Evolutionary conservation across 164 flowering plant species (phyloP).

Genomic region (Sextonia rubra): DNA sequence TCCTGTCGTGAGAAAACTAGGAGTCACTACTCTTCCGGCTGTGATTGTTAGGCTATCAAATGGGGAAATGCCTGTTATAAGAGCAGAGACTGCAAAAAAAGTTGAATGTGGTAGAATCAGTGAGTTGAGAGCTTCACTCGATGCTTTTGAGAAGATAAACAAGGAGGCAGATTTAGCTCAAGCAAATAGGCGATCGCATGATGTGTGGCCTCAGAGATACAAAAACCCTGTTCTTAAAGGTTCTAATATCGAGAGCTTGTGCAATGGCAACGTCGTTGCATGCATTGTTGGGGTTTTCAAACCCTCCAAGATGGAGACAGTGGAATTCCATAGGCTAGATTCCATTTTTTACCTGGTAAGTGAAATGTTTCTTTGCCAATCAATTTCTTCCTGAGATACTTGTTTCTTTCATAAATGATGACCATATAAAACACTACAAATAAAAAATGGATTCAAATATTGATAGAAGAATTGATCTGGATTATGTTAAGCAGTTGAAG

Average conservation of each 20-base stretch:
- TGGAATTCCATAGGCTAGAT: constrained; percentile 59
- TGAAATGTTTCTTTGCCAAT: not conserved
- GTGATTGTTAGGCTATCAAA: constrained; percentile 81
- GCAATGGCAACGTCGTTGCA: constrained; percentile 65
- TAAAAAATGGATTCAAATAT: too few relatives aligned
- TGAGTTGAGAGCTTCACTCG: constrained; percentile 57
- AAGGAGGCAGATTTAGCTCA: constrained; percentile 47
- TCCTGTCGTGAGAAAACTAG: constrained; percentile 48
- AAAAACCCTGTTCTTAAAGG: constrained; percentile 40
- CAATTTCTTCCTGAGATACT: too few relatives aligned
- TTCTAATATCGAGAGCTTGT: constrained; percentile 50
- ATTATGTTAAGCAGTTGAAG: too few relatives aligned
- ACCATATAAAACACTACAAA: too few relatives aligned
- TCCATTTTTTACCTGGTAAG: constrained; percentile 56
- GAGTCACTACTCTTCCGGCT: constrained; percentile 78
- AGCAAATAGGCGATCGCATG: constrained; percentile 25
- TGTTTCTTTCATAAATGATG: too few relatives aligned
- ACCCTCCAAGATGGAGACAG: constrained; percentile 55
- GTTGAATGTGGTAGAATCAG: constrained; percentile 63
- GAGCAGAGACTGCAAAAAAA: constrained; percentile 68
- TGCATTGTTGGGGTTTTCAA: constrained; percentile 85
- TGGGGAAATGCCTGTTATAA: constrained; percentile 67
- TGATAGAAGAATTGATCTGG: too few relatives aligned
- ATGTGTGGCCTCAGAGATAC: constrained; percentile 30
- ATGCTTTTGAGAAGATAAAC: constrained; percentile 63